A percentile compares a stretch with the other conserved stretches of the same genome.
These are phyloP conservation scores for Beauveria pseudobassiana DNA, from an alignment of 2,329 filamentous ascomycete species.

Conservation along the genomic window DNA sequence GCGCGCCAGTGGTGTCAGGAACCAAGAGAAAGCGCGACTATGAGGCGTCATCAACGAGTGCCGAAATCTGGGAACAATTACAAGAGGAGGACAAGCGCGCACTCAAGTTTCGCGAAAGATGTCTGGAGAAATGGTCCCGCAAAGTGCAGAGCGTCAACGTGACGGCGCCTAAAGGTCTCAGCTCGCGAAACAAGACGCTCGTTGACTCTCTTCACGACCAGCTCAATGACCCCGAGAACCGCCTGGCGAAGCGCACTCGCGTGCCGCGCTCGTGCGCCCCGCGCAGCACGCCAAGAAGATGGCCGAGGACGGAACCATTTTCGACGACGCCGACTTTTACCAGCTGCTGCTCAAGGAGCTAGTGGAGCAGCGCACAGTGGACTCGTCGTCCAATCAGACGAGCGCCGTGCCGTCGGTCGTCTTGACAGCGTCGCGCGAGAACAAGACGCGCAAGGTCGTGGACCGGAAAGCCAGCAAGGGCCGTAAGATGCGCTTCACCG, in stretches of 20 bases:
- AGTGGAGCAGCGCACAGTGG: slow-evolving; percentile 76
- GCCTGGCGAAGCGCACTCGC: slow-evolving; percentile 60
- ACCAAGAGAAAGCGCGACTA: slow-evolving; percentile 55
- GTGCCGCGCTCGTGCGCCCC: slow-evolving; percentile 69
- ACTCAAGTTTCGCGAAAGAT: slow-evolving; percentile 55
- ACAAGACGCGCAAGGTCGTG: slow-evolving; percentile 73
- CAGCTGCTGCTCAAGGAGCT: slow-evolving; percentile 87
- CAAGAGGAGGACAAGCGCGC: slow-evolving; percentile 54
- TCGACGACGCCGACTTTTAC: slow-evolving; percentile 94
- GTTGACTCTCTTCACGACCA: slow-evolving; percentile 63
- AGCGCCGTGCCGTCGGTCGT: slow-evolving; percentile 46
- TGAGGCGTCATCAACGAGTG: slow-evolving; percentile 48
- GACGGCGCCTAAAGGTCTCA: slow-evolving; percentile 19
- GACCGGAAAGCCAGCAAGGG: slow-evolving; percentile 95
- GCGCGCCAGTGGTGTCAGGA: slow-evolving; percentile 40
- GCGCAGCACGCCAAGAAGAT: slow-evolving; percentile 53
- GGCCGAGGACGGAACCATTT: slow-evolving; percentile 57
- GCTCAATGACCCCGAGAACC: slow-evolving; percentile 52
- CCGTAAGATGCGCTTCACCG: slow-evolving; percentile 85
- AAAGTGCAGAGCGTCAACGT: slow-evolving; percentile 51
- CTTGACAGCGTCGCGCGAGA: slow-evolving; percentile 64
- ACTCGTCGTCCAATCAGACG: slow-evolving; percentile 45
- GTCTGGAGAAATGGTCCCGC: slow-evolving; percentile 83
- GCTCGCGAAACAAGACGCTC: slow-evolving; percentile 36
- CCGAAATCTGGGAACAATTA: slow-evolving; percentile 67